These are phyloP conservation scores for Limonomyces culmigenus DNA, from an alignment of 1,284 basidiomycete genomes.

Conservation along the genomic window DNA sequence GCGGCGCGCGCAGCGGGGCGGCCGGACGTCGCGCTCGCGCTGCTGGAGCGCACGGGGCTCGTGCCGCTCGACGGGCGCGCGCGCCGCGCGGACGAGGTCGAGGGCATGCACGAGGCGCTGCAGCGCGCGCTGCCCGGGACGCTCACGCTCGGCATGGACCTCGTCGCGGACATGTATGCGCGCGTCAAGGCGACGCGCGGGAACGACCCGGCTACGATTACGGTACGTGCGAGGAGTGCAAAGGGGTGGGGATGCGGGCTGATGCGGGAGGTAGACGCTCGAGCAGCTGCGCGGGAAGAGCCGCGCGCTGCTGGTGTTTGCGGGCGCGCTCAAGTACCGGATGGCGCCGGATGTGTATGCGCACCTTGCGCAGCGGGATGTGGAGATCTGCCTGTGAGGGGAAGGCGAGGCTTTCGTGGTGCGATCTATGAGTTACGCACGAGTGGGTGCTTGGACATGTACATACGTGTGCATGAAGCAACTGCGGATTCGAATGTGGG, in stretches of 20 bases:
- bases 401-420: too few species aligned
- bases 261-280: constrained; percentile 44
- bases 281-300: constrained; percentile 52
- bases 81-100: constrained; percentile 80
- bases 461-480: too few species aligned
- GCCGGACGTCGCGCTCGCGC: constrained; percentile 69
- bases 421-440: too few species aligned
- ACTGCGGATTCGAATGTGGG: too few species aligned
- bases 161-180: constrained; percentile 67
- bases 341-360: constrained; percentile 87
- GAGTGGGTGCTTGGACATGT: too few species aligned
- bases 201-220: constrained; percentile 56
- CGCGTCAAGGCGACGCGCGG: constrained; percentile 59
- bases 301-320: constrained; percentile 74
- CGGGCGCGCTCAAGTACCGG: constrained; percentile 73
- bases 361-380: constrained; percentile 64
- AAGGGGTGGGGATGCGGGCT: too few species aligned
- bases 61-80: constrained; percentile 84
- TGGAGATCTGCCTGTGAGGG: constrained; percentile 66
- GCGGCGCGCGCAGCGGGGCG: constrained; percentile 60
- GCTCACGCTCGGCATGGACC: constrained; percentile 88
- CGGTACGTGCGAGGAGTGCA: constrained; percentile 39
- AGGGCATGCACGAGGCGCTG: constrained; percentile 71
- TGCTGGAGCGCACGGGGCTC: constrained; percentile 77
- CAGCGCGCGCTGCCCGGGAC: constrained; percentile 84